Conservation (phyloP, 2,329 filamentous ascomycete species). For the Truncatella angustata region DNA sequence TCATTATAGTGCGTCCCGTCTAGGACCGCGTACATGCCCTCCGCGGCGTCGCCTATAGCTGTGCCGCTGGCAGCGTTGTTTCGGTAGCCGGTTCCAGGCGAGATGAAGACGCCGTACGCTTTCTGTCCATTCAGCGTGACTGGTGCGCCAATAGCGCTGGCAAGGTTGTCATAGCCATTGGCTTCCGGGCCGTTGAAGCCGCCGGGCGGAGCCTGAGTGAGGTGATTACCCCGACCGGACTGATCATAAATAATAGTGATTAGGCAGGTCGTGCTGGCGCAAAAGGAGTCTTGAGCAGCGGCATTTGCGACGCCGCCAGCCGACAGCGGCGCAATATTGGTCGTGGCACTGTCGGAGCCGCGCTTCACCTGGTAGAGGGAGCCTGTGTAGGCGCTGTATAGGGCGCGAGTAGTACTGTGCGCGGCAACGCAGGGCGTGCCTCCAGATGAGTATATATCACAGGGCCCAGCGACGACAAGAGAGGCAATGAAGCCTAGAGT, state of each 20-base stretch:
- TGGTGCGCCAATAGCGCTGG: conserved; percentile 58
- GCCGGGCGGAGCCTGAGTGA: conserved; percentile 60
- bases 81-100: conserved; percentile 62
- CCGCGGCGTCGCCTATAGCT: conserved; percentile 51
- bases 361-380: conserved; percentile 60
- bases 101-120: conserved; percentile 62
- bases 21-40: conserved; percentile 61
- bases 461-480: conserved; percentile 53
- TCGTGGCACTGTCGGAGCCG: conserved; percentile 48
- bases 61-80: conserved; percentile 52
- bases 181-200: conserved; percentile 54
- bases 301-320: conserved; percentile 63
- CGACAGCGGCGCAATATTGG: conserved; percentile 47
- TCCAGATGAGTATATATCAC: conserved; percentile 59
- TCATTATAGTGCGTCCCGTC: conserved; percentile 60
- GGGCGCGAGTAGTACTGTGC: conserved; percentile 62
- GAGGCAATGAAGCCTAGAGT: conserved; percentile 33
- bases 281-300: conserved; percentile 60
- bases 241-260: conserved; percentile 67
- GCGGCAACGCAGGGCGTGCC: conserved; percentile 63
- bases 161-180: conserved; percentile 58
- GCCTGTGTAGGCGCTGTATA: conserved; percentile 53
- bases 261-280: conserved; percentile 57
- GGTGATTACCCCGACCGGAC: conserved; percentile 59
- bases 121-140: conserved; percentile 59